Conservation (phyloP, 371 early-diverging fungal species). For the Polyrhizophydium stewartii region DNA sequence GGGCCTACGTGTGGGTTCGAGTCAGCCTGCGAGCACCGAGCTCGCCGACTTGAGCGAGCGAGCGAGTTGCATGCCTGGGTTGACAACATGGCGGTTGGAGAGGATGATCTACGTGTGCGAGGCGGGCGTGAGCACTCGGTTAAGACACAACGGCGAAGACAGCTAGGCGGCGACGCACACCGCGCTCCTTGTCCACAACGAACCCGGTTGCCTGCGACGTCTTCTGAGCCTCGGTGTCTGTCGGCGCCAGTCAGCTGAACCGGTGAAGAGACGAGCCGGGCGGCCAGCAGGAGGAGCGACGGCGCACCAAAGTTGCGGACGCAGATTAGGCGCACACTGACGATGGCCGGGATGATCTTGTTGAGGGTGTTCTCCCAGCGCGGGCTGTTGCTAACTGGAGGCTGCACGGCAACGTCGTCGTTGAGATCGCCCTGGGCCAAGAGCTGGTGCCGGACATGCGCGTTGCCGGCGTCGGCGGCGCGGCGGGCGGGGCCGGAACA, state of each 20-base stretch:
- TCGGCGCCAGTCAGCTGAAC: neutral
- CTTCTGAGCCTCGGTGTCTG: conserved; percentile 37
- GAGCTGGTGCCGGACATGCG: too few relatives aligned
- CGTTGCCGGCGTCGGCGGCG: too few relatives aligned
- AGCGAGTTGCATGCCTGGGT: conserved; percentile 13
- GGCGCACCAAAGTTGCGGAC: conserved; percentile 32
- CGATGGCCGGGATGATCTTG: conserved; percentile 34
- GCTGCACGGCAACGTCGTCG: neutral
- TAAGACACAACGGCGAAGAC: too few relatives aligned
- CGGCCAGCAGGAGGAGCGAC: neutral
- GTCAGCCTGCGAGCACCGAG: neutral
- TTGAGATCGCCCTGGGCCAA: neutral
- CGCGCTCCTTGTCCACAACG: conserved; percentile 34
- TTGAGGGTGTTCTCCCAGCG: conserved; percentile 36
- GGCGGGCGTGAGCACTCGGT: too few relatives aligned
- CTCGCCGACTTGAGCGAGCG: conserved; percentile 1
- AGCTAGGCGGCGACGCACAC: conserved; percentile 8
- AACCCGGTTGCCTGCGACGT: conserved; percentile 39
- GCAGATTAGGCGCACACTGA: conserved; percentile 31
- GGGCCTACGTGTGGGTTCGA: conserved; percentile 13
- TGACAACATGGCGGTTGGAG: conserved; percentile 33
- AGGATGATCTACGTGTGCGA: conserved; percentile 38
- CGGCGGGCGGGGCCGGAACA: too few relatives aligned
- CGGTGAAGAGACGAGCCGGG: neutral
- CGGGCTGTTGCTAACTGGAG: conserved; percentile 2